Percentiles rank a stretch among this genome's conserved stretches.
Conservation (phyloP, 805 yeast genomes). For the Yarrowia alimentaria region DNA sequence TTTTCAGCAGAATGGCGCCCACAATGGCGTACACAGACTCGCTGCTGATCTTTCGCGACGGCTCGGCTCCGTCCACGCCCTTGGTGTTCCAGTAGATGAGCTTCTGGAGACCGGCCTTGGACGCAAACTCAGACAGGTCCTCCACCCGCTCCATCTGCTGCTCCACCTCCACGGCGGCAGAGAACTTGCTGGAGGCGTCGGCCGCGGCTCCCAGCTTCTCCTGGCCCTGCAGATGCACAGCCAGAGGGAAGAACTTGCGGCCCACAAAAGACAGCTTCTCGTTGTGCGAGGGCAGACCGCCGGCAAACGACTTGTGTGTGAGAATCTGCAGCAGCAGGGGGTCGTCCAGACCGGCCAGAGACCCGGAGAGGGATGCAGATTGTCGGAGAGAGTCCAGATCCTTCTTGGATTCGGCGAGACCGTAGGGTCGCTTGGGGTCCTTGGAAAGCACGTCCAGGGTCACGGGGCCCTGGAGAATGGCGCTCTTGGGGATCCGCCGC, state of each 20-base stretch:
- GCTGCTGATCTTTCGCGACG: conserved; percentile 12
- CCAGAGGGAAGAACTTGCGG: conserved; percentile 34
- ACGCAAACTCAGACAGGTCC: conserved; percentile 3
- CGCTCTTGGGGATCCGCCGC: conserved; percentile 25
- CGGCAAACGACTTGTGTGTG: conserved; percentile 94
- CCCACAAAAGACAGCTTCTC: conserved; percentile 76
- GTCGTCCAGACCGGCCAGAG: conserved; percentile 55
- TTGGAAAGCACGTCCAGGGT: conserved; percentile 20
- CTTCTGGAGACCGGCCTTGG: conserved; percentile 1
- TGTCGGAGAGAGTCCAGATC: conserved; percentile 6
- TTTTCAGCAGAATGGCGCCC: conserved; percentile 64
- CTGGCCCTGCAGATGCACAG: conserved; percentile 1
- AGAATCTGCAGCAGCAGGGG: conserved; percentile 69
- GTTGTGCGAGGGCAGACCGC: conserved; percentile 85
- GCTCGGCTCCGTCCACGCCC: not conserved
- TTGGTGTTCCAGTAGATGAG: conserved; percentile 25
- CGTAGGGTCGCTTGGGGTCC: conserved; percentile 15
- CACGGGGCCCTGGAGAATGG: conserved; percentile 21
- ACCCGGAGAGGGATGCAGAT: not conserved
- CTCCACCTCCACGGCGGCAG: not conserved
- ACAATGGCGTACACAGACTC: conserved; percentile 47
- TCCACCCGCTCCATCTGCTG: not conserved
- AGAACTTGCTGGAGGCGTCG: not conserved
- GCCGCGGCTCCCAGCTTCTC: not conserved
- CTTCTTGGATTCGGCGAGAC: conserved; percentile 11